Evolutionary conservation across 2,329 filamentous ascomycete genomes (phyloP), one percentile per base, ranked within the genome.

Genomic region (Ophiostoma novo-ulmi): DNA sequence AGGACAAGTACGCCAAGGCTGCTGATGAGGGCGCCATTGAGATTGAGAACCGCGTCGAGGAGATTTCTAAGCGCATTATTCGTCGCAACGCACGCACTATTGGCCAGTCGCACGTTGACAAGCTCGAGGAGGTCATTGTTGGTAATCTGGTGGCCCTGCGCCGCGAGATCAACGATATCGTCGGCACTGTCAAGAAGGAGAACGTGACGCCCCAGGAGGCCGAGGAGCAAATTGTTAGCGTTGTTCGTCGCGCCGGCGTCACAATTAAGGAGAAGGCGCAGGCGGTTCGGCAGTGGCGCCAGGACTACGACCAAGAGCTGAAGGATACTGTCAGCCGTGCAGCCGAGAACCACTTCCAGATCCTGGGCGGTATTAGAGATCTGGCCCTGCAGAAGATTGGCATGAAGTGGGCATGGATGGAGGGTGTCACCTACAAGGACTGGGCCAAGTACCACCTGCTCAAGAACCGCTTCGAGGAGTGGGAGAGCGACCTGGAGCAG

Each of bases 381-480:
- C 84, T 97, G 48, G 92, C 93, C 6, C 85, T 97, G 44, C 92
- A 97, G 78, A 92, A 96, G 78, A 93, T 97, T 70, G 94, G 94
- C 71, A 94, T 96, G 88, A 88, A 87, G 77, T 99, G 95, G 94
- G 93, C 94, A 14, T 97, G 92, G 90, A 95, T 93, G 81, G 93
- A 98, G 71, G 93, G 93, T 41, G 87, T 99, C 73, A 97, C 94
- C 1, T 97, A 99, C 84, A 94, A 96, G 79, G 93, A 99, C 79
- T 99, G 95, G 95, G 88, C 90, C 72, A 95, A 94, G 78, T 99
- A 97, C 77, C 93, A 98, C 78, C 88, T 91, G 72, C 84, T 99
- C 71, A 96, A 92, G 81, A 87, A 86, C 70, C 90, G 91, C 14
- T 91, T 97, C 69, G 89, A 90, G 67, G 88, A 92, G 76, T 97